Evolutionary conservation across 2,329 filamentous ascomycete species (phyloP), one percentile per base, ranked within the genome.

Genomic region (Lachnellula subtilissima): DNA sequence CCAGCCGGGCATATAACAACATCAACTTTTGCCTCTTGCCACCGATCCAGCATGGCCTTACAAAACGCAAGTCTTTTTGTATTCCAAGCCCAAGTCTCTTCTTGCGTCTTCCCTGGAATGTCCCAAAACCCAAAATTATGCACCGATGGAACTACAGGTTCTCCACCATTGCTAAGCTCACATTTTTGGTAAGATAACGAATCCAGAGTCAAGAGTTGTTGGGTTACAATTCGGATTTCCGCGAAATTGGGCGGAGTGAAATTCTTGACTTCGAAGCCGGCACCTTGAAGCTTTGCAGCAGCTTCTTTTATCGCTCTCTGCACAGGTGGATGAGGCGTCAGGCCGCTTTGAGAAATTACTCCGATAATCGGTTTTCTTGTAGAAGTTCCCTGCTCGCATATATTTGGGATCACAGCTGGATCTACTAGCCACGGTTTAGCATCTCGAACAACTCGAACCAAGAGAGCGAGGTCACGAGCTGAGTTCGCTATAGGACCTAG

Each of bases 401-500:
- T 46, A 22, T 51, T 40, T 25, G 61, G 61, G 8, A 61, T 50
- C 15, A 63, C 63, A 12, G 58, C 56, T 6, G 72, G 74, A 14
- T 73, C 76, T 15, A 56, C 58, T 4, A 70, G 84, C 91, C 91
- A 96, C 0, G 91, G 89, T 72, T 88, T 77, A 83, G 92, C 91
- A 49, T 82, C 75, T 50, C 96, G 80, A 48, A 96, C 75, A 14
- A 83, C 81, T 51, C 84, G 82, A 4, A 89, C 88, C 71, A 96
- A 96, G 73, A 95, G 95, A 1, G 79, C 80, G 61, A 96, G 73
- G 67, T 96, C 91, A 56, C 86, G 81, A 59, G 95, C 73, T 0
- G 90, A 95, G 47, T 90, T 80, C 7, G 91, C 84, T 89, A 97
- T 95, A 7, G 91, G 91, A 53, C 88, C 92, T 72, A 91, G 95